These are phyloP conservation scores for Cutaneotrichosporon spelunceum DNA, from an alignment of 1,284 basidiomycete genomes.

Conservation along the genomic window DNA sequence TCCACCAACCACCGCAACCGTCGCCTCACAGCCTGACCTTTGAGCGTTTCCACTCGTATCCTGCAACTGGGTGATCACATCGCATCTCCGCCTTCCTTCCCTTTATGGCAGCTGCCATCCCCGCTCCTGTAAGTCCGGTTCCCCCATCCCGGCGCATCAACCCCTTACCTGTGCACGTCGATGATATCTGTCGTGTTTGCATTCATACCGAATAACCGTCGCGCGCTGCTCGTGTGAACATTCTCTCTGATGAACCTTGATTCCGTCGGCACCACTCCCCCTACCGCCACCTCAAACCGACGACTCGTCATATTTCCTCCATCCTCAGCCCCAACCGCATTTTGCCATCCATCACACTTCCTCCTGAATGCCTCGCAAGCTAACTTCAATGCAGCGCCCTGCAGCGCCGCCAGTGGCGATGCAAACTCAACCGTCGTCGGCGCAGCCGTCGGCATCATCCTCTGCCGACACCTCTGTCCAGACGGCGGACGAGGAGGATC, in stretches of 20 bases:
- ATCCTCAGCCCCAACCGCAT: neutral
- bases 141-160: neutral
- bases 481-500: slow-evolving; percentile 53
- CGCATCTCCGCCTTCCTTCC: neutral
- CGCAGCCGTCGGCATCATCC: slow-evolving; percentile 29
- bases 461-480: slow-evolving; percentile 46
- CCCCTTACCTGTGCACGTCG: neutral
- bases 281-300: neutral
- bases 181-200: neutral
- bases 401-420: slow-evolving; percentile 15
- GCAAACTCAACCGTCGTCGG: slow-evolving; percentile 18
- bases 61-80: neutral
- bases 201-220: neutral
- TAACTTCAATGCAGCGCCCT: neutral
- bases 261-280: neutral
- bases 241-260: slow-evolving; percentile 1
- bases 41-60: neutral
- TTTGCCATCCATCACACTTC: neutral
- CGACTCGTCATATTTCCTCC: slow-evolving; percentile 1
- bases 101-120: slow-evolving; percentile 3
- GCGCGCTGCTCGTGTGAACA: slow-evolving; percentile 18
- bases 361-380: neutral
- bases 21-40: neutral
- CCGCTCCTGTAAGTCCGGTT: slow-evolving; percentile 3
- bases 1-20: neutral